Percentiles rank a stretch among this genome's conserved stretches.
Conservation (phyloP, 352 stramenopile genomes). For the Pythium aphanidermatum region DNA sequence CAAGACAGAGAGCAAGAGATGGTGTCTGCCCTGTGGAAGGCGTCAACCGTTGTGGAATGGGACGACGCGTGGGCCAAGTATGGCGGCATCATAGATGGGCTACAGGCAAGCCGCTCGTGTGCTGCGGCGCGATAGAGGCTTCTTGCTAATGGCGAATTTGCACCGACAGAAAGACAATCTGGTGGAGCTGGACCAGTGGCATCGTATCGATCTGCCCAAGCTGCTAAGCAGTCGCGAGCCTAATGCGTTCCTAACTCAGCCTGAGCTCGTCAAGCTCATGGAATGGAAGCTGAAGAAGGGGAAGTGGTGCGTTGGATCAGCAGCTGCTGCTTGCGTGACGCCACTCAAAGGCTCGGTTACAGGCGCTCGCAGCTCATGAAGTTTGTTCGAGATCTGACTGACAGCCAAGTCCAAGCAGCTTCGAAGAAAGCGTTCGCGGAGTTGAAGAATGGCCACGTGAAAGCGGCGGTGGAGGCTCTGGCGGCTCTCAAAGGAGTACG, state of each 20-base stretch:
- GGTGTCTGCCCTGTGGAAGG: constrained; percentile 7
- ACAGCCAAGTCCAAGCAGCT: constrained; percentile 38
- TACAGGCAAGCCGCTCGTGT: constrained; percentile 23
- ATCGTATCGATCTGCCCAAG: constrained; percentile 31
- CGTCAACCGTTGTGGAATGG: constrained; percentile 25
- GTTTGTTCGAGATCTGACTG: constrained; percentile 40
- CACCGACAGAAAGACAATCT: constrained; percentile 47
- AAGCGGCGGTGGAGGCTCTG: constrained; percentile 43
- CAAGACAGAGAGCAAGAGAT: background rate
- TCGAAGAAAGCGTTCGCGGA: constrained; percentile 41
- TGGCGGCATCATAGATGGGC: constrained; percentile 26
- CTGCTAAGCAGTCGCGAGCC: constrained; percentile 43
- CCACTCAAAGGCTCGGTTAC: no score
- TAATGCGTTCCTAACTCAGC: constrained; percentile 38
- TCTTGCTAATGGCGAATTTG: constrained; percentile 4
- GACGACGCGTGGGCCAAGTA: constrained; percentile 31
- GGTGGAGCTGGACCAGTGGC: constrained; percentile 52
- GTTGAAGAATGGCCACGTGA: constrained; percentile 26
- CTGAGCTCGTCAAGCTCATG: constrained; percentile 60
- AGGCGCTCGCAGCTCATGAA: constrained; percentile 76
- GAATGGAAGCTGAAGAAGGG: constrained; percentile 84
- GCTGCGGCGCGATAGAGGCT: background rate
- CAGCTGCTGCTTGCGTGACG: no score
- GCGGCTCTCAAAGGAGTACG: constrained; percentile 61
- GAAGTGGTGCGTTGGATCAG: constrained; percentile 47